A percentile compares a stretch with the other conserved stretches of the same genome.
Evolutionary conservation across 1,139 yeast species (phyloP).

Genomic region (Magnusiomyces magnusii): DNA sequence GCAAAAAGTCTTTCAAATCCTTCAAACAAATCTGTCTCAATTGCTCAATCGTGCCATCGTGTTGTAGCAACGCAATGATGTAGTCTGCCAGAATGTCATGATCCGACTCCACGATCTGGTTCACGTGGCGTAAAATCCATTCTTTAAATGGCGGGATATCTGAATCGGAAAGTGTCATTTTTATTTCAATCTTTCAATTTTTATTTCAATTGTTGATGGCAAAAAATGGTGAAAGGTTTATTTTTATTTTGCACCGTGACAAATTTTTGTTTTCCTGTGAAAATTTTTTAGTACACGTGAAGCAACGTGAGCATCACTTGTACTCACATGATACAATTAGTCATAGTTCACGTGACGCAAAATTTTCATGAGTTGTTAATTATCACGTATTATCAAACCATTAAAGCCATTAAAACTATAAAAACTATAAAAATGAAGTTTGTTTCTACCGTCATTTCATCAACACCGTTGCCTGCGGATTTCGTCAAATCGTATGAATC

Average conservation of each 20-base stretch:
- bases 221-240: too few species aligned
- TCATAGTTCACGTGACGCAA: too few species aligned
- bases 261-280: too few species aligned
- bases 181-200: conserved; percentile 20
- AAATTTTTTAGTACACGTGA: too few species aligned
- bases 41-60: conserved; percentile 32
- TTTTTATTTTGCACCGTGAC: too few species aligned
- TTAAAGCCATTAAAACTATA: too few species aligned
- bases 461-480: conserved; percentile 16
- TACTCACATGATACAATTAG: too few species aligned
- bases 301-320: too few species aligned
- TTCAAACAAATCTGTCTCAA: conserved; percentile 31
- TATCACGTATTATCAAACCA: too few species aligned
- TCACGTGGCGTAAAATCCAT: conserved; percentile 35
- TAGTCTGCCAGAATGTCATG: conserved; percentile 41
- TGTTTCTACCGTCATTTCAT: conserved; percentile 25
- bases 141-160: conserved; percentile 27
- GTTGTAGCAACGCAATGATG: conserved; percentile 38
- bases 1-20: conserved; percentile 36
- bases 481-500: conserved; percentile 22
- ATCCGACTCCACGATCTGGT: conserved; percentile 35
- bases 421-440: conserved; percentile 19
- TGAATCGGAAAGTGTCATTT: conserved; percentile 12
- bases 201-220: too few species aligned
- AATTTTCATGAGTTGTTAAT: too few species aligned